Evolutionary conservation across 306 rosid genomes (phyloP).

Genomic region (Canavalia gladiata): DNA sequence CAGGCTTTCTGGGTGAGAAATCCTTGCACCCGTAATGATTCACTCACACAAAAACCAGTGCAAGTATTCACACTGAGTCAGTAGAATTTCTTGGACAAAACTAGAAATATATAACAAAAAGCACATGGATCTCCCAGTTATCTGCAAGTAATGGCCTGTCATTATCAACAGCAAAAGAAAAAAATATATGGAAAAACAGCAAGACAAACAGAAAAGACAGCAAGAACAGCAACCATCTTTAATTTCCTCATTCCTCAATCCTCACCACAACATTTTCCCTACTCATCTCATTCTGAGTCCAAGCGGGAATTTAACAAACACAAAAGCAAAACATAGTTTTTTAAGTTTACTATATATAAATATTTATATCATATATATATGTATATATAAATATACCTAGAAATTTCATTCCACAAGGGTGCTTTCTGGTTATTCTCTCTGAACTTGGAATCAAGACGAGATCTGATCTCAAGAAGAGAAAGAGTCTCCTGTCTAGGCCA

Average conservation of each 20-base stretch:
- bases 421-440: slow-evolving; percentile 82
- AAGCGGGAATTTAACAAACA: neutral
- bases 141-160: slow-evolving; percentile 49
- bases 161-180: slow-evolving; percentile 41
- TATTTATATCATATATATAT: neutral
- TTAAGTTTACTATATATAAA: neutral
- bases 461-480: slow-evolving; percentile 87
- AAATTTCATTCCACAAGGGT: slow-evolving; percentile 84
- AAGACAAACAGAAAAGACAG: neutral
- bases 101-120: slow-evolving; percentile 49
- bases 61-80: slow-evolving; percentile 47
- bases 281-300: neutral
- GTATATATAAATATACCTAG: slow-evolving; percentile 64
- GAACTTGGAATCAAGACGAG: slow-evolving; percentile 84
- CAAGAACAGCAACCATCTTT: slow-evolving; percentile 16
- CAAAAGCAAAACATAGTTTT: neutral
- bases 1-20: slow-evolving; percentile 46
- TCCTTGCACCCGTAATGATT: slow-evolving; percentile 48
- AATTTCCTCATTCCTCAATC: slow-evolving; percentile 15
- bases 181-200: neutral
- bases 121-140: slow-evolving; percentile 54
- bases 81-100: slow-evolving; percentile 52
- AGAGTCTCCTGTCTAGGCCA: slow-evolving; percentile 94
- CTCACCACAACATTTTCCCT: neutral
- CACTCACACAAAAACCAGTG: slow-evolving; percentile 44